Base-by-base conservation (phyloP, 805 yeast species). In the Henningerozyma blattae region DNA sequence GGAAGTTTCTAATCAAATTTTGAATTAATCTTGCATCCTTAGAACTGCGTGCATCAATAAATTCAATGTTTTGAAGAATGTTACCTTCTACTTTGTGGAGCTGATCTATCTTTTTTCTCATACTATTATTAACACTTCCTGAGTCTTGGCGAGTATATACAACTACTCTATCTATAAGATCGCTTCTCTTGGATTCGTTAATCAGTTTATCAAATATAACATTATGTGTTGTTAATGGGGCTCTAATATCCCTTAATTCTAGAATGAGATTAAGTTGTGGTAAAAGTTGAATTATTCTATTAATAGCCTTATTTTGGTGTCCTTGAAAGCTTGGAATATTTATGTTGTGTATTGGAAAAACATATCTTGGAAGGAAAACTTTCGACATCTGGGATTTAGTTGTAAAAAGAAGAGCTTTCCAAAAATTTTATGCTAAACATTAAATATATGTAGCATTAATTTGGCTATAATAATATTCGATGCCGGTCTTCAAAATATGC, bases 191-290 rank as follows among this genome's bases (percentile, higher is more conserved):
- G 38, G 72, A 73, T n/a, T n/a, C n/a, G n/a, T n/a, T n/a, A 9
- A 67, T 66, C 0, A 78, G 69, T 25, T 71, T 64, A 41, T 83
- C 91, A 35, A 89, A 68, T n/a, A 87, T 63, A 2, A 75, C 75
- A 50, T 89, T 89, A 32, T 85, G 67, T 1, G 95, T 78, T 3
- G 89, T 69, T 2, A 87, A 45, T 0, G 98, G 98, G 0, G 95
- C 94, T 40, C 98, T 59, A 1, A 89, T 64, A 52, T 91, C 98
- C 48, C 97, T 59, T 7, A 91, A 69, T 48, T 91, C 98, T 5
- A 89, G 56, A 2, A 91, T 70, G 30, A 85, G 55, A 50, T 89
- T 94, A 14, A 86, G 65, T 44, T 83, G 87, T 3, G 91, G 86
- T 2, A 89, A 72, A 20, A 84, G 52, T 25, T 69, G 72, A 12